Conservation (phyloP, 169 alveolate genomes). For the Plasmodium sp. region DNA sequence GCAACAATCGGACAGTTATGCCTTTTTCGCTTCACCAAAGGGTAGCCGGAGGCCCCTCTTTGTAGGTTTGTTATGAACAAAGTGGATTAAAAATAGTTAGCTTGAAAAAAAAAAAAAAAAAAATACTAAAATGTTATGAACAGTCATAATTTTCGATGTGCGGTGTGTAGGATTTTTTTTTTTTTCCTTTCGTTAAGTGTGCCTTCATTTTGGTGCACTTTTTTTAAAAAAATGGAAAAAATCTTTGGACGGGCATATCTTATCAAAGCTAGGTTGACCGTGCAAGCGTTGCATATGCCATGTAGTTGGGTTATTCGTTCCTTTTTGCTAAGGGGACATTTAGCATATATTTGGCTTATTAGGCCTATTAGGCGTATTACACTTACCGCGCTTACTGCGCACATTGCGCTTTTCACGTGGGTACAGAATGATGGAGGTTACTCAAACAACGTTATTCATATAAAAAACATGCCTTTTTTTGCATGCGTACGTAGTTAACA, state of each 20-base stretch:
- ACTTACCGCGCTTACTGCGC: neutral
- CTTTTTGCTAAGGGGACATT: neutral
- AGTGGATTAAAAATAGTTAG: neutral
- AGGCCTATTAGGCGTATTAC: too few species aligned
- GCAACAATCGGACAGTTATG: neutral
- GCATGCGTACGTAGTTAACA: neutral
- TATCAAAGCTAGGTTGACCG: neutral
- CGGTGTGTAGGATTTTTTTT: neutral
- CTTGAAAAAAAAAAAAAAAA: neutral
- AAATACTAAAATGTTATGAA: neutral
- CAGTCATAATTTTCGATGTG: neutral
- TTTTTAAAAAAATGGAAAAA: neutral
- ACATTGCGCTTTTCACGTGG: neutral
- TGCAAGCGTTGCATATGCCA: neutral
- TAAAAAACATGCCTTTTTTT: neutral
- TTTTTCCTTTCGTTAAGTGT: neutral
- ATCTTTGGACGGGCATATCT: neutral
- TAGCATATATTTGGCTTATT: neutral
- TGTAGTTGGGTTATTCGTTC: neutral
- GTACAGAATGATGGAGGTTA: neutral
- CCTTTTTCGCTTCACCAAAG: neutral
- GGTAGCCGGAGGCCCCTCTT: neutral
- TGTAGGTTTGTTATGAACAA: neutral
- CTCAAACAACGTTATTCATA: slow-evolving; percentile 1
- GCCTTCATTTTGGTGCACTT: neutral